phyloP scores from a whole-genome alignment of 2,329 filamentous ascomycete species.

The Cladophialophora yegresii region DNA sequence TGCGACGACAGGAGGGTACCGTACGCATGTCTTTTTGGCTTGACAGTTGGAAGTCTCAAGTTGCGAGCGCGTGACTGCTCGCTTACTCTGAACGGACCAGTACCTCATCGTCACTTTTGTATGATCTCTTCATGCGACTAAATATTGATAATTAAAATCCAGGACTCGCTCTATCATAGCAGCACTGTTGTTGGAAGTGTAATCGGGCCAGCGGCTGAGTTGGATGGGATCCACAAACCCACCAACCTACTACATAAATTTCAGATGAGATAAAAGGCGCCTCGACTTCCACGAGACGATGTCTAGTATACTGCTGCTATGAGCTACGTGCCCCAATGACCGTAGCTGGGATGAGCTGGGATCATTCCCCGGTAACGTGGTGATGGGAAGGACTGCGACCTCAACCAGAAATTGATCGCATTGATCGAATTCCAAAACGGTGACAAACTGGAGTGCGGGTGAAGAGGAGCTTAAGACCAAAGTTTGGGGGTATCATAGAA shows the following conservation, averaged over 20 bases:
- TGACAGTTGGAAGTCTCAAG: not conserved
- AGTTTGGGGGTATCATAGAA: not conserved
- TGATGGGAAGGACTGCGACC: not conserved
- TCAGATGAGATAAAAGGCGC: not conserved
- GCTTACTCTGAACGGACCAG: not conserved
- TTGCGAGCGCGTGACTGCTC: not conserved
- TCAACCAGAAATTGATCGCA: not conserved
- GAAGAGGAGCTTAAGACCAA: constrained; percentile 7
- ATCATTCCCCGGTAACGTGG: not conserved
- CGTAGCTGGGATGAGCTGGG: not conserved
- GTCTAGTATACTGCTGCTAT: not conserved
- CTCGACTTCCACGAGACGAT: not conserved
- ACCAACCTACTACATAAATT: not conserved
- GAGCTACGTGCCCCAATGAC: not conserved
- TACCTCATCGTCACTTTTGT: not conserved
- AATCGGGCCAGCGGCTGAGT: not conserved
- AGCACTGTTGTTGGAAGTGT: not conserved
- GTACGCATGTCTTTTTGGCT: not conserved
- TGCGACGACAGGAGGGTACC: not conserved
- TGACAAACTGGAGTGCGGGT: not conserved
- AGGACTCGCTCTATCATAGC: not conserved
- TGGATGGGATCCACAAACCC: not conserved
- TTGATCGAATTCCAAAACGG: not conserved
- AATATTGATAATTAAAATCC: not conserved
- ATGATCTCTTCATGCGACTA: not conserved